These are phyloP conservation scores for Eucalyptus shirleyi DNA, from an alignment of 345 rosid genomes.

Conservation along the genomic window DNA sequence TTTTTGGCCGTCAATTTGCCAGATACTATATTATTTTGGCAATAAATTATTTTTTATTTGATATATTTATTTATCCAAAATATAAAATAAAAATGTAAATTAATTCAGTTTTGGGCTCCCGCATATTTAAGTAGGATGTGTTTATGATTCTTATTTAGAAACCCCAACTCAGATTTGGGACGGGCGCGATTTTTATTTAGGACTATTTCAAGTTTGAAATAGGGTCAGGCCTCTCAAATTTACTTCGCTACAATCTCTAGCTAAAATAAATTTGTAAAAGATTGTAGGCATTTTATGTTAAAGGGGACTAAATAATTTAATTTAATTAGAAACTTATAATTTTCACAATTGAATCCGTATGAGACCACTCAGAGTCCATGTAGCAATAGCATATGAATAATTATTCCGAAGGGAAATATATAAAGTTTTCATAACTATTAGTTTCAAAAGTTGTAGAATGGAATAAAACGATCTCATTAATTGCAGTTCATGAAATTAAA, in stretches of 20 bases:
- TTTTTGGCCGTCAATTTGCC: not conserved
- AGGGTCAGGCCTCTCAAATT: not conserved
- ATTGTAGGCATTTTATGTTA: not conserved
- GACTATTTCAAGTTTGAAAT: not conserved
- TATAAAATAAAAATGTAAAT: not conserved
- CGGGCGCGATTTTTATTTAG: not conserved
- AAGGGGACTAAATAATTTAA: not conserved
- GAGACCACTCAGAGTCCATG: not conserved
- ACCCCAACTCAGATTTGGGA: not conserved
- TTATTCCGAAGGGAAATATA: no score
- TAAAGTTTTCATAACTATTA: no score
- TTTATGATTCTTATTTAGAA: not conserved
- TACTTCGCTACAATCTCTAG: not conserved
- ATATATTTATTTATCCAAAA: not conserved
- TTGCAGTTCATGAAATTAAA: not conserved
- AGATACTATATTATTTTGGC: not conserved
- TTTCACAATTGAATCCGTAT: no score
- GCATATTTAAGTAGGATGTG: not conserved
- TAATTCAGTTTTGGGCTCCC: not conserved
- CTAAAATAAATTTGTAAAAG: not conserved
- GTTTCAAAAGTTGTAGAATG: no score
- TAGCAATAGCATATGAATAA: not conserved
- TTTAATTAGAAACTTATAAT: no score
- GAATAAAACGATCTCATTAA: not conserved
- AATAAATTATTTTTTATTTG: not conserved